These are phyloP conservation scores for Exophiala phaeomuriformis DNA, from an alignment of 2,329 filamentous ascomycete genomes.

Conservation along the genomic window DNA sequence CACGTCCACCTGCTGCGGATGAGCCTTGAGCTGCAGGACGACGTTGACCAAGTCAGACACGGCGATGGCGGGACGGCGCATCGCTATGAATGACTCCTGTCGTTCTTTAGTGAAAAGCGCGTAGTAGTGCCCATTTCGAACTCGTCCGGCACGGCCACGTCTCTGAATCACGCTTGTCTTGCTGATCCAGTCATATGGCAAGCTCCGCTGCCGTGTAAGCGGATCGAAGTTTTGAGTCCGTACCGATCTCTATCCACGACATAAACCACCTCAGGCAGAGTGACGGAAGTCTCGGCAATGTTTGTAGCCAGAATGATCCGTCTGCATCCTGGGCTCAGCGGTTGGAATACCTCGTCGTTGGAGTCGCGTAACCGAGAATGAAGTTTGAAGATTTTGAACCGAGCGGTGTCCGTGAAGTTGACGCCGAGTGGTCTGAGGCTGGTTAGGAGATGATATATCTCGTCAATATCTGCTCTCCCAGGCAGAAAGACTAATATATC, in stretches of 20 bases:
- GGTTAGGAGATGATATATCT: conserved; percentile 45
- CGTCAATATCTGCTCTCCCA: conserved; percentile 84
- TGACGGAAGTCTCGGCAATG: conserved; percentile 96
- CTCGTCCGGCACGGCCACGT: conserved; percentile 85
- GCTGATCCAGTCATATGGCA: conserved; percentile 20
- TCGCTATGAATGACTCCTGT: conserved; percentile 67
- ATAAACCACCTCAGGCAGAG: conserved; percentile 92
- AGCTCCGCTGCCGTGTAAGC: conserved; percentile 4
- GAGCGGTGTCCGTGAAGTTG: conserved; percentile 36
- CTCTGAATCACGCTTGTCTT: conserved; percentile 94
- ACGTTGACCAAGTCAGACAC: conserved; percentile 88
- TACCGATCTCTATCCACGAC: conserved; percentile 91
- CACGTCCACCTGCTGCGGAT: conserved; percentile 4
- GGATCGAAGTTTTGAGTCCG: conserved; percentile 16
- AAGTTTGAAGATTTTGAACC: conserved; percentile 41
- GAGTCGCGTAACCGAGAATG: conserved; percentile 43
- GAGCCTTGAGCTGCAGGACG: conserved; percentile 90
- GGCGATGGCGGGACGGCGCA: conserved; percentile 93
- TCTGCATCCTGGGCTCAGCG: conserved; percentile 53
- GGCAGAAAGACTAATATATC: conserved; percentile 89
- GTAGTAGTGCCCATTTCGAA: conserved; percentile 89
- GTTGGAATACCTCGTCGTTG: conserved; percentile 39
- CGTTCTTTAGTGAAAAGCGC: conserved; percentile 87
- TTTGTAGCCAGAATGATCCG: conserved; percentile 97
- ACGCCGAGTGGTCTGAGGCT: conserved; percentile 30